Evolutionary conservation across 441 rosid genomes (phyloP), one percentile per base, ranked within the genome.

Genomic region (Pelargonium myrrhifolium): DNA sequence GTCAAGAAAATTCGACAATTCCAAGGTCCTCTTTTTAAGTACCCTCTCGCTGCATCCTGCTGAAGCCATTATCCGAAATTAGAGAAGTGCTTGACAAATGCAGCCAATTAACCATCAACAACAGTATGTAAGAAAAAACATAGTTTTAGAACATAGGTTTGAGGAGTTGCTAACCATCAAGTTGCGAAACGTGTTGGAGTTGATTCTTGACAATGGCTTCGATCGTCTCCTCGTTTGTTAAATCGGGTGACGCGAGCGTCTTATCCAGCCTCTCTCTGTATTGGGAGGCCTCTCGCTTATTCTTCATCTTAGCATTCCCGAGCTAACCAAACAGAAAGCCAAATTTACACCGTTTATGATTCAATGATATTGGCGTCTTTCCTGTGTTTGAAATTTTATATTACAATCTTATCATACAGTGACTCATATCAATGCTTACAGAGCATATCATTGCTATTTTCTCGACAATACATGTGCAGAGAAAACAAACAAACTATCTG

Each of bases 201-300:
- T 92, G 99, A 71, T 82, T 78, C 75, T 68, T 79, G 55, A 95
- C 66, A 18, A 88, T 88, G 67, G 75, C 71, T 73, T 75, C 85
- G 58, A 95, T 86, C 6, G 79, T 78, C 51, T 85, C 85, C 45
- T 71, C 31, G 77, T 81, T 72, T 39, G 81, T 83, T 76, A 95
- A 76, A 43, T 87, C 93, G 65, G 91, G 83, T 67, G 92, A 89
- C 0, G 90, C 79, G 68, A 95, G 77, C 6, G 98, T 83, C 74
- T 79, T 79, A 74, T 94, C 91, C 61, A 94, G 79, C 77, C 86
- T 84, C 74, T 80, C 87, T 79, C 99, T 82, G 70, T 86, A 90
- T 62, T 83, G 80, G 26, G 79, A 76, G 61, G 88, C 85, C 26
- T 82, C 79, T 56, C 68, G 70, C 65, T 79, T 79, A 64, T 74